Evolutionary conservation across 2,329 filamentous ascomycete species (phyloP), one percentile per base, ranked within the genome.

Genomic region (Trichophyton simii): DNA sequence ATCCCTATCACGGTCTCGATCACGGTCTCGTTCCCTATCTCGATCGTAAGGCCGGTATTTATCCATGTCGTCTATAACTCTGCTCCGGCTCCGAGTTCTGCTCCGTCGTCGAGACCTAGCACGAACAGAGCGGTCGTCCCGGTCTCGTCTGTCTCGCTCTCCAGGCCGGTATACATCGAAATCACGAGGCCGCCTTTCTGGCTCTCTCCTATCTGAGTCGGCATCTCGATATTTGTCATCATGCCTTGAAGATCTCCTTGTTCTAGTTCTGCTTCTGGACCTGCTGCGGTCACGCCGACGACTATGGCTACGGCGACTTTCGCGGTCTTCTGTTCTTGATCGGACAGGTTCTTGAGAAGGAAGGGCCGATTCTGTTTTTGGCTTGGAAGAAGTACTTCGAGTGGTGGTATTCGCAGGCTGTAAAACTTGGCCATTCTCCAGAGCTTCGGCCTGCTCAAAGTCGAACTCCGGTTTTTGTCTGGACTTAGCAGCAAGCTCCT

Each of bases 401-500:
- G 57, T 58, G 11, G 34, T 20, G 8, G 18, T 25, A 38, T 38
- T 38, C 44, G 28, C 18, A 15, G 55, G 55, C 18, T 58, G 34
- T 18, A 55, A 2, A 6, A 52, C 13, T 34, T 60, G 62, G 15
- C 41, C 46, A 42, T 59, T 64, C 61, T 77, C 75, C 55, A 74
- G 72, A 4, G 71, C 73, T 63, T 76, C 75, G 11, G 72, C 76
- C 67, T 77, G 72, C 67, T 76, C 79, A 65, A 72, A 78, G 66
- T 82, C 80, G 62, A 79, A 77, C 60, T 81, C 79, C 3, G 78
- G 78, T 61, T 78, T 76, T 63, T 77, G 74, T 42, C 74, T 72
- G 2, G 77, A 75, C 66, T 80, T 82, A 25, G 79, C 79, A 7
- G 80, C 78, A 63, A 81, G 73, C 64, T 80, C 76, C 66, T 82